Percentiles rank a stretch among this genome's conserved stretches.
phyloP scores from a whole-genome alignment of 202 grass and related monocot genomes.

The Sporobolus alterniflorus region DNA sequence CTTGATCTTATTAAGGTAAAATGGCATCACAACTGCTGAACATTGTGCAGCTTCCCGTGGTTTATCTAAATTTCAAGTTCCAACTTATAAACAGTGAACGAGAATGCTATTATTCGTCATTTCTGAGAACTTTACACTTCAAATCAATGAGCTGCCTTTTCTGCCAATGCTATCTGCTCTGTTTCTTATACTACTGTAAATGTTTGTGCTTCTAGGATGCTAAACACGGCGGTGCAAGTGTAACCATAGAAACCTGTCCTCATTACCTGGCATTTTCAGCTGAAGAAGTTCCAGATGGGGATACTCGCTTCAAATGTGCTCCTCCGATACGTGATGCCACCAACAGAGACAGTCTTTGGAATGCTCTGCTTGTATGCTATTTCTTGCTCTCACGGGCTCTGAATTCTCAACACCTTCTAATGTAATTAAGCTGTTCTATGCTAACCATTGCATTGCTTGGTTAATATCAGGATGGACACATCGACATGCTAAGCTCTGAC shows the following conservation, averaged over 20 bases:
- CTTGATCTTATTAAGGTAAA: slow-evolving; percentile 81
- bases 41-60: background rate
- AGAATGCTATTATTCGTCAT: background rate
- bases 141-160: background rate
- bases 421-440: background rate
- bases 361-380: slow-evolving; percentile 75
- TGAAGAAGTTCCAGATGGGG: slow-evolving; percentile 80
- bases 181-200: background rate
- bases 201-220: slow-evolving; percentile 55
- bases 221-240: slow-evolving; percentile 64
- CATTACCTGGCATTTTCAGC: slow-evolving; percentile 96
- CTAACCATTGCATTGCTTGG: slow-evolving; percentile 17
- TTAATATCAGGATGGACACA: slow-evolving; percentile 71
- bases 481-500: slow-evolving; percentile 98
- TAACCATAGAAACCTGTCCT: slow-evolving; percentile 91
- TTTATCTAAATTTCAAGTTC: background rate
- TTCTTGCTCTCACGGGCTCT: background rate
- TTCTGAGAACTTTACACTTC: background rate
- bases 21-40: background rate
- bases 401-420: background rate
- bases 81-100: background rate
- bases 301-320: slow-evolving; percentile 93
- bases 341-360: slow-evolving; percentile 88
- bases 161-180: background rate
- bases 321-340: slow-evolving; percentile 77